phyloP scores from a whole-genome alignment of 495 filamentous ascomycete species.

The Lasiosphaeria miniovina region DNA sequence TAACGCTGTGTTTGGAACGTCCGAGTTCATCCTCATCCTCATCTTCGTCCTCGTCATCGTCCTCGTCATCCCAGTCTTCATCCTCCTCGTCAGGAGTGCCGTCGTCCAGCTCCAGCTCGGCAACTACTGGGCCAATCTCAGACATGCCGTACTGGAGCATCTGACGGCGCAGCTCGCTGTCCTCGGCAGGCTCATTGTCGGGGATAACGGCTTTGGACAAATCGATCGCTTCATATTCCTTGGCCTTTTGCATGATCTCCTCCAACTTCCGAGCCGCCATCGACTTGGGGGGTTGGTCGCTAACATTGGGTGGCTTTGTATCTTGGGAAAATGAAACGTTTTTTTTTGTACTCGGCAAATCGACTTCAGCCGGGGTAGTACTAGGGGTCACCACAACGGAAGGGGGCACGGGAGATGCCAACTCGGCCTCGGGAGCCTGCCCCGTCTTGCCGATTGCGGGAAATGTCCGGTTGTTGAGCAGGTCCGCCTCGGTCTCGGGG shows the following conservation, averaged over 20 bases:
- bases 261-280: slow-evolving; percentile 41
- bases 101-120: slow-evolving; percentile 85
- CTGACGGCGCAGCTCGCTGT: slow-evolving; percentile 74
- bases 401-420: neutral
- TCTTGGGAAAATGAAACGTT: slow-evolving; percentile 53
- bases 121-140: slow-evolving; percentile 86
- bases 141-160: slow-evolving; percentile 87
- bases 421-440: neutral
- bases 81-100: slow-evolving; percentile 59
- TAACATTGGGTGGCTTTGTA: slow-evolving; percentile 46
- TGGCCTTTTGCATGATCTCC: slow-evolving; percentile 47
- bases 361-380: neutral
- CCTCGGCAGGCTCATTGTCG: slow-evolving; percentile 71
- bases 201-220: slow-evolving; percentile 46
- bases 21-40: slow-evolving; percentile 68
- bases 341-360: slow-evolving; percentile 29
- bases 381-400: neutral
- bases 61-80: slow-evolving; percentile 45
- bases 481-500: slow-evolving; percentile 17
- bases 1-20: slow-evolving; percentile 55
- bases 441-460: neutral
- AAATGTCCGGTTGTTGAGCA: neutral
- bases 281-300: slow-evolving; percentile 30
- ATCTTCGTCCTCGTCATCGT: slow-evolving; percentile 49
- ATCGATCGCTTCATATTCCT: slow-evolving; percentile 38